These are phyloP conservation scores for Pseudozyma flocculosa DNA, from an alignment of 1,284 basidiomycete species.

Conservation along the genomic window DNA sequence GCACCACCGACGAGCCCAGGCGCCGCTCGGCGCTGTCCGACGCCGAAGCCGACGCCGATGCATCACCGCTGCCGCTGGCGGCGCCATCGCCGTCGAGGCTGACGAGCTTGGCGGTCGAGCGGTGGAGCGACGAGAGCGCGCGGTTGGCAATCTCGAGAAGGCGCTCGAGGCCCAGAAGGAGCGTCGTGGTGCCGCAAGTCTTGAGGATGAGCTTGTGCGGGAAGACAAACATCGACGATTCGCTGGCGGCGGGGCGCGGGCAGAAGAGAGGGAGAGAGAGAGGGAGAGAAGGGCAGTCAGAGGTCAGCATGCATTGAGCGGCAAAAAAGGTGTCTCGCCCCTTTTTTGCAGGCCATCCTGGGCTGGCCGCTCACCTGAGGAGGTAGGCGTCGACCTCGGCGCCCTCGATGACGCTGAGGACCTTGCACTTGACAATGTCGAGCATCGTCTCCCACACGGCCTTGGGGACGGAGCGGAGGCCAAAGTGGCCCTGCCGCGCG, in stretches of 20 bases:
- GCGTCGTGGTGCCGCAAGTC: constrained; percentile 97
- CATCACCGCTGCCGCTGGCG: constrained; percentile 4
- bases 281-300: no score
- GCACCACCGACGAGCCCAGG: constrained; percentile 46
- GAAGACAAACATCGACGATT: constrained; percentile 95
- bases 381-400: constrained; percentile 91
- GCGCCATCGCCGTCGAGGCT: constrained; percentile 5
- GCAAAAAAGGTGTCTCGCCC: no score
- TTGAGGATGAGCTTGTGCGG: constrained; percentile 96
- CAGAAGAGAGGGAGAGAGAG: neutral
- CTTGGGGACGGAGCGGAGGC: constrained; percentile 75
- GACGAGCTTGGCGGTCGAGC: constrained; percentile 20
- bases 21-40: constrained; percentile 18
- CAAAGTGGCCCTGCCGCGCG: constrained; percentile 57
- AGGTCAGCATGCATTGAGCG: no score
- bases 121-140: constrained; percentile 63
- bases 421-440: constrained; percentile 93
- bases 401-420: constrained; percentile 84
- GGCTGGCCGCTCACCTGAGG: constrained; percentile 79
- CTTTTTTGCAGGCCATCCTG: no score
- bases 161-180: constrained; percentile 72
- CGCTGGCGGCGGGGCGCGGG: constrained; percentile 69
- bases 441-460: constrained; percentile 95
- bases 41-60: constrained; percentile 22
- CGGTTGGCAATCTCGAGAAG: constrained; percentile 72